Base-by-base conservation (phyloP, 257 asterid genomes). In the Solanum commersonii region DNA sequence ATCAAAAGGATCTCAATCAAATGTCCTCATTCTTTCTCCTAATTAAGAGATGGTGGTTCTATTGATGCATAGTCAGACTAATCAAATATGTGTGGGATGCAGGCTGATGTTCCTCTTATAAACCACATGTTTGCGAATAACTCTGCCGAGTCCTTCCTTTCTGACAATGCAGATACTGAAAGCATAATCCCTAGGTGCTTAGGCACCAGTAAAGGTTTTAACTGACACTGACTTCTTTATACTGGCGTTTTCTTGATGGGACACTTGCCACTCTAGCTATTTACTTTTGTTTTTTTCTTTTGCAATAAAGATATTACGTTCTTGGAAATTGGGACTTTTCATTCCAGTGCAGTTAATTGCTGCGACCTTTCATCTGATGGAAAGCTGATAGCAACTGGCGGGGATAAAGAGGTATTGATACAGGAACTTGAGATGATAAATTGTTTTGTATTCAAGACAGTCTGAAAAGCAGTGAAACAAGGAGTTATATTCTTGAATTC, bases 301-400 rank as follows among this genome's bases (percentile, higher is more conserved):
- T 87, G 87, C 40, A 68, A 49, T 31, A 68, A 70, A 90, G 91
- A 85, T 87, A 34, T 9, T 23, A 37, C 89, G 46, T 38, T 90
- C 46, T 85, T 85, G 9, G 89, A 90, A 86, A 83, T 85, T 23
- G 92, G 88, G 18, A 44, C 77, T 71, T 84, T 90, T 52, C 85
- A 29, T 42, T 84, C 89, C 6, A 86, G 63, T 82, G n/a, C 71
- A 42, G 88, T 85, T 68, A 85, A 87, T 83, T 87, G 84, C 59
- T 90, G 90, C 15, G 88, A 85, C 83, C 56, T 90, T 84, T 90
- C 91, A 82, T 81, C 52, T 16, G 88, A 90, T 86, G 92, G 91
- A 82, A 89, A 90, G 86, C 87, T 87, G 63, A 85, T 90, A 44
- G 92, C 92, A 56, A 87, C 84, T 85, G 82, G 87, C 37, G 90